phyloP scores from a whole-genome alignment of 2,329 filamentous ascomycete species.

The Fusarium pseudonygamai region DNA sequence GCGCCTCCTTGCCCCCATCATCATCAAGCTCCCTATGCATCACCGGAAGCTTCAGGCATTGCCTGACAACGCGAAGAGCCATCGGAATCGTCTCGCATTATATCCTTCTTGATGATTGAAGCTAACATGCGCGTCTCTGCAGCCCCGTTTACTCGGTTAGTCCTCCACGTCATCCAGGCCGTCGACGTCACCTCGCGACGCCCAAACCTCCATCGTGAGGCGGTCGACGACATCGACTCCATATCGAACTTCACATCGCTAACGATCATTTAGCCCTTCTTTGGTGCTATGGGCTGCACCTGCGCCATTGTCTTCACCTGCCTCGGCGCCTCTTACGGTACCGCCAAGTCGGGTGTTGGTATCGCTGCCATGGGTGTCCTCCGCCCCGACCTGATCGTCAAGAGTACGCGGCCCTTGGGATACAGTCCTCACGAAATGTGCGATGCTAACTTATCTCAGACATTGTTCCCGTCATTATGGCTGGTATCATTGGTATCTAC shows the following conservation, averaged over 20 bases:
- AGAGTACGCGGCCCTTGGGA: slow-evolving; percentile 74
- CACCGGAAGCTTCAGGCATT: slow-evolving; percentile 45
- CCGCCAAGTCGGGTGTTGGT: slow-evolving; percentile 98
- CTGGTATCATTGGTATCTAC: slow-evolving; percentile 99
- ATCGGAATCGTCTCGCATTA: slow-evolving; percentile 6
- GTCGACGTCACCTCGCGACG: slow-evolving; percentile 45
- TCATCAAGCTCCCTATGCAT: slow-evolving; percentile 45
- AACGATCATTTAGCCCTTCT: slow-evolving; percentile 75
- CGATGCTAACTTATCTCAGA: slow-evolving; percentile 63
- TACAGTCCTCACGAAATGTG: not conserved
- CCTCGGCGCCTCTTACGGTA: slow-evolving; percentile 96
- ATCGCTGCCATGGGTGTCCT: slow-evolving; percentile 99
- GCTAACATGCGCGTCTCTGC: slow-evolving; percentile 55
- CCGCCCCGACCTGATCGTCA: slow-evolving; percentile 96
- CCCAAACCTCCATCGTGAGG: slow-evolving; percentile 29
- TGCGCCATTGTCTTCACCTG: slow-evolving; percentile 96
- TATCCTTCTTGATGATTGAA: slow-evolving; percentile 37
- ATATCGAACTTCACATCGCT: slow-evolving; percentile 43
- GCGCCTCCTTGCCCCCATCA: slow-evolving; percentile 46
- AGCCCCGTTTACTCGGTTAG: slow-evolving; percentile 99
- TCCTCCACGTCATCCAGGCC: slow-evolving; percentile 53
- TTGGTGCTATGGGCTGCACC: slow-evolving; percentile 98
- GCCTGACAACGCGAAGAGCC: slow-evolving; percentile 5
- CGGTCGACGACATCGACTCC: slow-evolving; percentile 25
- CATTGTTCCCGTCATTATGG: slow-evolving; percentile 99